Conservation (phyloP, 1,139 yeast genomes). For the Saccharomyces hybrid region DNA sequence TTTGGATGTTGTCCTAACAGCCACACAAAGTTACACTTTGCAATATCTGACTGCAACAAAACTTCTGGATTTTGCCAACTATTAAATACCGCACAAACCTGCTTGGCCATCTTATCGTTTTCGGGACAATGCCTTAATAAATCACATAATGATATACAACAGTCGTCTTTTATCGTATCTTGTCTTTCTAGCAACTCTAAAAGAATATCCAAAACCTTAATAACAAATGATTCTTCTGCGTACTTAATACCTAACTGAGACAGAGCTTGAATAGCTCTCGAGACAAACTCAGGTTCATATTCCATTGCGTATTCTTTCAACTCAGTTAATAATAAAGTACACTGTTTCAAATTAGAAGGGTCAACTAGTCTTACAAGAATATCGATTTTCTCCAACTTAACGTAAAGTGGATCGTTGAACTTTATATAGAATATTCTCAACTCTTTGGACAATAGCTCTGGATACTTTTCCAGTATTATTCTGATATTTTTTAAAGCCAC, state of each 20-base stretch:
- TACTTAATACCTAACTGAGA: slow-evolving; percentile 86
- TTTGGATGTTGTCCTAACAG: slow-evolving; percentile 82
- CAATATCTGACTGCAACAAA: slow-evolving; percentile 23
- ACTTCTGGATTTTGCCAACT: slow-evolving; percentile 27
- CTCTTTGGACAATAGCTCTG: slow-evolving; percentile 69
- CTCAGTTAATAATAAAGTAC: slow-evolving; percentile 68
- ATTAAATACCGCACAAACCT: slow-evolving; percentile 24
- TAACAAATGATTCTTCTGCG: slow-evolving; percentile 34
- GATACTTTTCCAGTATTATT: slow-evolving; percentile 83
- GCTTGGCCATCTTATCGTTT: slow-evolving; percentile 31
- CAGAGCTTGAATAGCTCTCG: slow-evolving; percentile 72
- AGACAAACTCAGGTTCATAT: slow-evolving; percentile 82
- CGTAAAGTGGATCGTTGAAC: slow-evolving; percentile 91
- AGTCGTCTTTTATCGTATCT: slow-evolving; percentile 73
- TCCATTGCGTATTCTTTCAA: slow-evolving; percentile 91
- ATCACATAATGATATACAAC: slow-evolving; percentile 69
- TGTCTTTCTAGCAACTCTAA: slow-evolving; percentile 71
- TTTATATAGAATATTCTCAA: slow-evolving; percentile 87
- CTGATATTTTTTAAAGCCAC: slow-evolving; percentile 90
- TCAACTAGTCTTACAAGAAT: slow-evolving; percentile 76
- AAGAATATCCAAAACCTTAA: slow-evolving; percentile 66
- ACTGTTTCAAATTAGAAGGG: slow-evolving; percentile 48
- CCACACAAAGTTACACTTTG: slow-evolving; percentile 58
- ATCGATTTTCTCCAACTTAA: slow-evolving; percentile 88
- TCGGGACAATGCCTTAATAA: slow-evolving; percentile 74